Percentiles rank a stretch among this genome's conserved stretches.
Conservation (phyloP, 768 basidiomycete genomes). For the Tylopilus intermedius region DNA sequence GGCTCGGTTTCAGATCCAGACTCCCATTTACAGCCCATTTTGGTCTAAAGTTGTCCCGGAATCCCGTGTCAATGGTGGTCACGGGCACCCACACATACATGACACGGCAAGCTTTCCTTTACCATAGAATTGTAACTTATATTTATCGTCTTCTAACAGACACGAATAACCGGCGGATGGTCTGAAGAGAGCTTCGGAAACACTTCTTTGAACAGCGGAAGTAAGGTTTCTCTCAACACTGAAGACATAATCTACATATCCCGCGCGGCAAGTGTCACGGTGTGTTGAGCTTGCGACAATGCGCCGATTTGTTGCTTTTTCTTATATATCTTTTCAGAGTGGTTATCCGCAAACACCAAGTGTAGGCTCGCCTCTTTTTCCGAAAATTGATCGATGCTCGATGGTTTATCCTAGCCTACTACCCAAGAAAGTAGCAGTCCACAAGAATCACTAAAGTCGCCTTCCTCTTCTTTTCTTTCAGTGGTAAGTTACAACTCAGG, state of each 20-base stretch:
- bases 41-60: not conserved
- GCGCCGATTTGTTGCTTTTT: not conserved
- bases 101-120: not conserved
- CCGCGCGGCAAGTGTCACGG: not conserved
- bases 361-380: slow-evolving; percentile 2
- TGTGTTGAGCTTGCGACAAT: slow-evolving; percentile 2
- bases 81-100: not conserved
- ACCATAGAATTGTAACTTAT: not conserved
- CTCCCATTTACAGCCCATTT: not conserved
- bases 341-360: not conserved
- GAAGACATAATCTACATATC: not conserved
- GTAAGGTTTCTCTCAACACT: not conserved
- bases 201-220: not conserved
- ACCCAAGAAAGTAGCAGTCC: not conserved
- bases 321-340: slow-evolving; percentile 1
- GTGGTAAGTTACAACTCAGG: not conserved
- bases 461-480: not conserved
- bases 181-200: not conserved
- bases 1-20: not conserved
- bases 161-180: not conserved
- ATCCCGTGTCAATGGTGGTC: not conserved
- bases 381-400: not conserved
- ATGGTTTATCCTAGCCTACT: slow-evolving; percentile 2
- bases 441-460: not conserved
- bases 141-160: not conserved